phyloP scores from a whole-genome alignment of 805 yeast species.

The Huiozyma sinensis region DNA sequence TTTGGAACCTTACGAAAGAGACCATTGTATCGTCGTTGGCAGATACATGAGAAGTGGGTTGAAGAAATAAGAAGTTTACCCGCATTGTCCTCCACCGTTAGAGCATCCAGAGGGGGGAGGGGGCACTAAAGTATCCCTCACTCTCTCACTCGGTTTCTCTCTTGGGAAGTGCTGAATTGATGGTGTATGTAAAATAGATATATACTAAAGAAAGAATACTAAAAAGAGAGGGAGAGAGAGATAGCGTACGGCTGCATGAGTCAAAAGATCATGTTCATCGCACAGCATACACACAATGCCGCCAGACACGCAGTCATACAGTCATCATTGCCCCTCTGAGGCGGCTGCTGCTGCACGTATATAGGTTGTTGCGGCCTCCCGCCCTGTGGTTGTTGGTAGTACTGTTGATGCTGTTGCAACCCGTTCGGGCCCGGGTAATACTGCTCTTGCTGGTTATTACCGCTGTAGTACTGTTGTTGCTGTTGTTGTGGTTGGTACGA shows the following conservation, averaged over 20 bases:
- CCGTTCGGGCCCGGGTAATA: slow-evolving; percentile 24
- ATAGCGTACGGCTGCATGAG: slow-evolving; percentile 18
- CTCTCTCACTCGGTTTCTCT: too few species aligned
- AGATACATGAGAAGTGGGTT: slow-evolving; percentile 85
- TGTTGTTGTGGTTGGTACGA: slow-evolving; percentile 14
- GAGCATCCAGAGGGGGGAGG: background rate
- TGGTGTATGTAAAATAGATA: too few species aligned
- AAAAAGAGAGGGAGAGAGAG: background rate
- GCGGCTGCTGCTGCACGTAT: slow-evolving; percentile 41
- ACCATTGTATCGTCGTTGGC: slow-evolving; percentile 98
- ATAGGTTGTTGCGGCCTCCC: slow-evolving; percentile 40
- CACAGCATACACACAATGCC: slow-evolving; percentile 45
- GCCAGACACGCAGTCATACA: slow-evolving; percentile 46
- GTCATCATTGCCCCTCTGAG: slow-evolving; percentile 28
- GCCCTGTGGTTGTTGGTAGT: slow-evolving; percentile 30
- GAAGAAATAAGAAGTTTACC: slow-evolving; percentile 25
- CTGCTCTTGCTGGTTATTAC: slow-evolving; percentile 22
- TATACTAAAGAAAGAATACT: background rate
- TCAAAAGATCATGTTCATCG: slow-evolving; percentile 40
- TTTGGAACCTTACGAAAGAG: slow-evolving; percentile 99
- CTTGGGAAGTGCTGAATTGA: too few species aligned
- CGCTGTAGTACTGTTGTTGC: slow-evolving; percentile 9
- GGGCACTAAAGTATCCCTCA: background rate
- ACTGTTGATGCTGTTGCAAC: slow-evolving; percentile 29
- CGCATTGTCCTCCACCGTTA: too few species aligned